Conservation (phyloP, 495 filamentous ascomycete genomes). For the Tetracladium setigerum region DNA sequence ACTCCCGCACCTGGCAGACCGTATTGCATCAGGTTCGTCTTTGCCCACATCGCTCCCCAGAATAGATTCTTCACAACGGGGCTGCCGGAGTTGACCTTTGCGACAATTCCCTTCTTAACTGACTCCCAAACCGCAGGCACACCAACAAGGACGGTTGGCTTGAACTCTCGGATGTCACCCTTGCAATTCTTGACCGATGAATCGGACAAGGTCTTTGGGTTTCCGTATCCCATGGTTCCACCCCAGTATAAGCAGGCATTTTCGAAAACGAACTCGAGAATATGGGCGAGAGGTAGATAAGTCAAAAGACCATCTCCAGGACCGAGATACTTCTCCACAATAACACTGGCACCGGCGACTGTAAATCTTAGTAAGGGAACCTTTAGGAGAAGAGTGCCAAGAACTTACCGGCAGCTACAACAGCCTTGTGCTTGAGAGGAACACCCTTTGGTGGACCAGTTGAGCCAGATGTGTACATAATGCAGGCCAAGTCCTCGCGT, state of each 20-base stretch:
- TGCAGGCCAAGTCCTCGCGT: constrained; percentile 87
- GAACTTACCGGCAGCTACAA: constrained; percentile 74
- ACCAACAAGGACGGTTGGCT: constrained; percentile 84
- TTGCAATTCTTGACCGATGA: constrained; percentile 85
- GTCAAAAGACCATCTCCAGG: constrained; percentile 83
- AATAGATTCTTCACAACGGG: constrained; percentile 74
- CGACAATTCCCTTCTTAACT: constrained; percentile 93
- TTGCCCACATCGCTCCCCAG: constrained; percentile 83
- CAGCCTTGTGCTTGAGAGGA: constrained; percentile 78
- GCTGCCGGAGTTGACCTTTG: constrained; percentile 72
- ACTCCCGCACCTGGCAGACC: constrained; percentile 69
- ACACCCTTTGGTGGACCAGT: constrained; percentile 96
- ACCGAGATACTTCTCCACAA: constrained; percentile 77
- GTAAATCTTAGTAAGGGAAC: constrained; percentile 10
- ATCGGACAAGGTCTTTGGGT: constrained; percentile 87
- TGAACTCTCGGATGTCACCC: constrained; percentile 92
- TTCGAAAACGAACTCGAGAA: constrained; percentile 97
- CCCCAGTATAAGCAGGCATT: constrained; percentile 91
- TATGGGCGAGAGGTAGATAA: constrained; percentile 90
- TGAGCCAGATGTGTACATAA: constrained; percentile 99
- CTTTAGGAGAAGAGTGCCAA: neutral
- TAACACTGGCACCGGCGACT: constrained; percentile 83
- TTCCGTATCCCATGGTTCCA: constrained; percentile 94
- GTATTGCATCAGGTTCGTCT: constrained; percentile 66
- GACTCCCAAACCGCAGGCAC: constrained; percentile 97